Evolutionary conservation across 805 yeast species (phyloP).

Genomic region (Starmerella ratchasimensis): DNA sequence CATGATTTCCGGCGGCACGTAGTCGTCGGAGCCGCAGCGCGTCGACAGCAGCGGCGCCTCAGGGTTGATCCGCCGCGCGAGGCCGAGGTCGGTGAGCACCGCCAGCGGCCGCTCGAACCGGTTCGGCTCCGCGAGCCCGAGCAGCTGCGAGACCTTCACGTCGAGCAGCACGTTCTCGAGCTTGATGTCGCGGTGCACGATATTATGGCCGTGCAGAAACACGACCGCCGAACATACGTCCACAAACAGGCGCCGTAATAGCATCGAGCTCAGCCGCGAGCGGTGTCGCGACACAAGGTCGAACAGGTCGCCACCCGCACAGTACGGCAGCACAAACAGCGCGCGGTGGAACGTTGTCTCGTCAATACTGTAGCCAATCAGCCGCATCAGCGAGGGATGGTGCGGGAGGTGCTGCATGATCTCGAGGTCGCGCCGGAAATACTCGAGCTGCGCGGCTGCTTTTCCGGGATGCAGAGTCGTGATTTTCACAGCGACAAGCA

Average conservation of each 20-base stretch:
- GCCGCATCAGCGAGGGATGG: constrained; percentile 58
- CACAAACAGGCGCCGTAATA: constrained; percentile 49
- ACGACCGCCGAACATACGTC: constrained; percentile 58
- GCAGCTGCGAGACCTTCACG: constrained; percentile 27
- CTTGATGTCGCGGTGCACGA: constrained; percentile 86
- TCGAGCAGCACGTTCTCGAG: constrained; percentile 61
- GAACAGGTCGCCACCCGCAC: constrained; percentile 75
- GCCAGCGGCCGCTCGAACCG: constrained; percentile 29
- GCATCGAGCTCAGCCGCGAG: constrained; percentile 33
- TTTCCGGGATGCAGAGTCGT: constrained; percentile 33
- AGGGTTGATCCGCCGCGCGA: constrained; percentile 55
- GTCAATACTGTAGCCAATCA: constrained; percentile 33
- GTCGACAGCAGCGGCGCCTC: constrained; percentile 57
- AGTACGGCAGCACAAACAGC: constrained; percentile 55
- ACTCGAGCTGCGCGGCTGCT: constrained; percentile 42
- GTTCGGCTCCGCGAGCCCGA: constrained; percentile 14
- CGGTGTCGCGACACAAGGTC: constrained; percentile 40
- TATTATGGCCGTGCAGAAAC: constrained; percentile 51
- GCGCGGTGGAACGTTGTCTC: constrained; percentile 24
- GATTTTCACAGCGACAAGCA: constrained; percentile 58
- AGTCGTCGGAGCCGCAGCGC: constrained; percentile 92
- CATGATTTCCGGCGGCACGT: constrained; percentile 84
- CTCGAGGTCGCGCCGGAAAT: constrained; percentile 59
- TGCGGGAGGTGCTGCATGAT: constrained; percentile 35
- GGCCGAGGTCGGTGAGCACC: constrained; percentile 76